phyloP scores from a whole-genome alignment of 352 stramenopile species.

The Globisporangium spiculum region DNA sequence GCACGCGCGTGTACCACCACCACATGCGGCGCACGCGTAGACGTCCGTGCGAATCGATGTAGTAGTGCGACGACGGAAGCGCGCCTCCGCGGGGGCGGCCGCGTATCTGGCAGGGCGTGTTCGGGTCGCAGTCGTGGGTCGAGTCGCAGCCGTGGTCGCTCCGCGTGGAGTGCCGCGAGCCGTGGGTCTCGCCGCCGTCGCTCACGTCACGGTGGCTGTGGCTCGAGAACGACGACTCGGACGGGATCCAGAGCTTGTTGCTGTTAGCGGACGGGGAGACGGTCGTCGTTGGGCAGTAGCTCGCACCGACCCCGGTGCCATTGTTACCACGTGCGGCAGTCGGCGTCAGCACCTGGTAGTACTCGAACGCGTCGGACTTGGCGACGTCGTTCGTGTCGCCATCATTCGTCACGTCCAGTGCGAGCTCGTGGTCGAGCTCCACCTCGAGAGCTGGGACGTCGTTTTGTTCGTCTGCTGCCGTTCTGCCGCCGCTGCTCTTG shows the following conservation, averaged over 20 bases:
- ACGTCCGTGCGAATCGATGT: conserved; percentile 49
- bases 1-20: conserved; percentile 54
- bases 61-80: conserved; percentile 58
- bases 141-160: conserved; percentile 16
- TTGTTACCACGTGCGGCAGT: not conserved
- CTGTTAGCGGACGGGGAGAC: not conserved
- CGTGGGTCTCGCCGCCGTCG: conserved; percentile 15
- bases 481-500: not conserved
- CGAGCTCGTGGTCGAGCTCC: conserved; percentile 5
- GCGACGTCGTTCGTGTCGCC: not conserved
- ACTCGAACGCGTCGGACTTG: conserved; percentile 12
- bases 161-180: conserved; percentile 21
- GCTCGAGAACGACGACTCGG: conserved; percentile 17
- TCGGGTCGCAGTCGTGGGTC: not conserved
- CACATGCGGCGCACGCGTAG: conserved; percentile 49
- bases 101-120: not conserved
- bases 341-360: conserved; percentile 16
- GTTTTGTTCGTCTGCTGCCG: not conserved
- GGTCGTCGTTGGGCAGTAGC: conserved; percentile 1
- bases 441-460: not conserved
- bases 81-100: not conserved
- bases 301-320: no score
- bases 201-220: conserved; percentile 22
- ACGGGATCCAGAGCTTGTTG: conserved; percentile 17
- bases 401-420: not conserved